A percentile compares a stretch with the other conserved stretches of the same genome.
Conservation (phyloP, 2,329 filamentous ascomycete genomes). For the Tolypocladium endophyticum region DNA sequence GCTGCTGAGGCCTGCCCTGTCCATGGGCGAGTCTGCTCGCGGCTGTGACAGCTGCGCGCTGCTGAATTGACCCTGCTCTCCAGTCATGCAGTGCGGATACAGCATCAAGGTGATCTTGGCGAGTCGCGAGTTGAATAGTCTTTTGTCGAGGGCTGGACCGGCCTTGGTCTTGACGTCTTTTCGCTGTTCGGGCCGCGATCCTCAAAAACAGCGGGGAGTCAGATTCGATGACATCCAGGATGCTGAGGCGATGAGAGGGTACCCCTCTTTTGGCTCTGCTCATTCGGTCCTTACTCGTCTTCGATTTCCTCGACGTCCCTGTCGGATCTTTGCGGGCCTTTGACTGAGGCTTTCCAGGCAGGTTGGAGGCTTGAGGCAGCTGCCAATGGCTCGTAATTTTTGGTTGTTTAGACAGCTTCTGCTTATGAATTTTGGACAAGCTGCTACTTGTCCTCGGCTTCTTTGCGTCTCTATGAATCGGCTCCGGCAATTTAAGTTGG, state of each 20-base stretch:
- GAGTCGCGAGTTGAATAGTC: conserved; percentile 47
- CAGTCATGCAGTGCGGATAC: conserved; percentile 42
- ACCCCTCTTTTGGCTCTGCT: background rate
- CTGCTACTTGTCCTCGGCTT: conserved; percentile 9
- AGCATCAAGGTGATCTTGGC: conserved; percentile 50
- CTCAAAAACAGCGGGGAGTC: conserved; percentile 47
- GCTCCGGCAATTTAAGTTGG: conserved; percentile 16
- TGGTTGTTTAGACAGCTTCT: conserved; percentile 14
- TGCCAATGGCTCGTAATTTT: conserved; percentile 20
- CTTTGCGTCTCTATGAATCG: conserved; percentile 15
- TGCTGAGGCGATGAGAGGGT: conserved; percentile 37
- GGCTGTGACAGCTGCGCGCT: conserved; percentile 22
- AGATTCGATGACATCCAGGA: conserved; percentile 47
- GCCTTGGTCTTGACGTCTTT: conserved; percentile 34
- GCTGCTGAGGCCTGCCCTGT: conserved; percentile 3
- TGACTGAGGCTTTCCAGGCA: background rate
- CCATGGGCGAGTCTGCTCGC: conserved; percentile 8
- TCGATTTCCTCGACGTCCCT: conserved; percentile 5
- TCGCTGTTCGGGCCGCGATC: conserved; percentile 49
- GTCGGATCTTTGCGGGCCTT: background rate
- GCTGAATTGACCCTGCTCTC: conserved; percentile 41
- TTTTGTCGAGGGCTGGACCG: conserved; percentile 45
- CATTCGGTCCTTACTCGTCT: conserved; percentile 2
- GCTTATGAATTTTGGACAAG: conserved; percentile 10
- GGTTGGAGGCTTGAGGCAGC: background rate